phyloP scores from a whole-genome alignment of 306 rosid genomes.

The Potentilla sterilis region DNA sequence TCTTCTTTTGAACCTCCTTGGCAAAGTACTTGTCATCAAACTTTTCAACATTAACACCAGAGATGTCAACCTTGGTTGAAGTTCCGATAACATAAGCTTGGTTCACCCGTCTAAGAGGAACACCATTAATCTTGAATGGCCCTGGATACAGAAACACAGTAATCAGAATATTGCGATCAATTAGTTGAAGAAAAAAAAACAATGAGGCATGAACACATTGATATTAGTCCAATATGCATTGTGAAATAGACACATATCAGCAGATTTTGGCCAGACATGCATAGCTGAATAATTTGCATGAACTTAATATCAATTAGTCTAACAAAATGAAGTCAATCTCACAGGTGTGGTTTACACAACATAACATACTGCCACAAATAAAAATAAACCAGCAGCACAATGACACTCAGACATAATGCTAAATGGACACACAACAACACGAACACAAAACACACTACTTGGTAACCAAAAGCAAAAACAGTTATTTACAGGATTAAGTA shows the following conservation, averaged over 20 bases:
- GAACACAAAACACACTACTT: neutral
- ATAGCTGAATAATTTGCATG: neutral
- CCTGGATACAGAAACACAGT: neutral
- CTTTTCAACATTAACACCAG: neutral
- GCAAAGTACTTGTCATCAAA: slow-evolving; percentile 11
- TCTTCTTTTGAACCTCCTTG: slow-evolving; percentile 5
- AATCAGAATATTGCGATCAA: neutral
- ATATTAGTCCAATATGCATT: neutral
- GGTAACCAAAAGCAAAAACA: neutral
- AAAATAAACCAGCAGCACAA: neutral
- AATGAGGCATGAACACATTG: neutral
- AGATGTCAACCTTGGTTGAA: slow-evolving; percentile 13
- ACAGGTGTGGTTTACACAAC: too few species aligned
- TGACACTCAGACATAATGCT: neutral
- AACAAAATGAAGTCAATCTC: neutral
- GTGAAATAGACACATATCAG: neutral
- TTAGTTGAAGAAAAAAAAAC: neutral
- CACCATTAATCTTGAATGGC: slow-evolving; percentile 13
- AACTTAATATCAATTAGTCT: neutral
- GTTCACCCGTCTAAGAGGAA: slow-evolving; percentile 10
- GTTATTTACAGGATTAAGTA: too few species aligned
- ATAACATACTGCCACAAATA: too few species aligned
- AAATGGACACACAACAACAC: neutral
- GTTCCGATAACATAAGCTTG: slow-evolving; percentile 8
- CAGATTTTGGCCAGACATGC: neutral